phyloP scores from a whole-genome alignment of 2,329 filamentous ascomycete genomes.

The Arthroderma sp. region DNA sequence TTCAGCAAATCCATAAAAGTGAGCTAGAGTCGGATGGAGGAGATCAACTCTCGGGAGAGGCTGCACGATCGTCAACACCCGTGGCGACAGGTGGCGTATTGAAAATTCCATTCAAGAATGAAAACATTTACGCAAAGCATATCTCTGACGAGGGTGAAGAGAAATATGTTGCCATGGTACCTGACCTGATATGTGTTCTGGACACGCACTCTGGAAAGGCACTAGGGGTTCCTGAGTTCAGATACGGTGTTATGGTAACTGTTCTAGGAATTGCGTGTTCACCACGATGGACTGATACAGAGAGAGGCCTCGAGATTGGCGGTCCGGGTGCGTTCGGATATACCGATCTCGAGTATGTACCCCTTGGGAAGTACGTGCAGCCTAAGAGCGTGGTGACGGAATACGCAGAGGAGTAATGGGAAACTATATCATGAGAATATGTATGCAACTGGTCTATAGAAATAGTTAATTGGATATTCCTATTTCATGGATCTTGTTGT shows the following conservation, averaged over 20 bases:
- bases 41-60: slow-evolving; percentile 7
- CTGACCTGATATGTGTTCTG: slow-evolving; percentile 45
- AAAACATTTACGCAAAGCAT: slow-evolving; percentile 52
- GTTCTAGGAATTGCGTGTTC: slow-evolving; percentile 45
- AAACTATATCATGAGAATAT: not conserved
- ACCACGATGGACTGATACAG: slow-evolving; percentile 42
- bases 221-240: slow-evolving; percentile 44
- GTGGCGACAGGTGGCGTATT: slow-evolving; percentile 13
- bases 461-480: not conserved
- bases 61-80: slow-evolving; percentile 13
- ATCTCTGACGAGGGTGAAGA: slow-evolving; percentile 23
- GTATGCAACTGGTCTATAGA: not conserved
- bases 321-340: slow-evolving; percentile 41
- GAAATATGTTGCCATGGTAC: slow-evolving; percentile 38
- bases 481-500: not conserved
- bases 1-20: slow-evolving; percentile 38
- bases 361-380: slow-evolving; percentile 42
- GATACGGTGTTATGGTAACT: slow-evolving; percentile 42
- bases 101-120: slow-evolving; percentile 58
- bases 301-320: slow-evolving; percentile 39
- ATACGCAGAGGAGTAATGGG: not conserved
- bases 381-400: slow-evolving; percentile 45
- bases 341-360: slow-evolving; percentile 38
- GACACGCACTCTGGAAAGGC: slow-evolving; percentile 47
- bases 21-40: slow-evolving; percentile 22